phyloP scores from a whole-genome alignment of 441 rosid species.

The Aleurites moluccanus region DNA sequence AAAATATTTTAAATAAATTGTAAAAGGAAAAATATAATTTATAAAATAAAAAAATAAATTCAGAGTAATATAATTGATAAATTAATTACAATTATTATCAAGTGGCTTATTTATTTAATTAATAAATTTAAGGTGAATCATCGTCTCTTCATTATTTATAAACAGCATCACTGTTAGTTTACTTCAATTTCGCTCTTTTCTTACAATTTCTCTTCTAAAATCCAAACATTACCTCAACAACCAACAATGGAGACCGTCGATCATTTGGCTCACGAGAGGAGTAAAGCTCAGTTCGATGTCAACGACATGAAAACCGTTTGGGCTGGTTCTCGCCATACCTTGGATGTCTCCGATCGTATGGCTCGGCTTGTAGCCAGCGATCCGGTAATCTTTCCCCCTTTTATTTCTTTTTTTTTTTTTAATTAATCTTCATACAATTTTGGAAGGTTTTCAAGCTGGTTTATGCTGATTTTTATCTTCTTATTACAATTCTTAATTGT shows the following conservation, averaged over 20 bases:
- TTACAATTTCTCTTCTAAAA: too few relatives aligned
- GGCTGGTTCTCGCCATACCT: slow-evolving; percentile 88
- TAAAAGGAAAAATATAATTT: too few relatives aligned
- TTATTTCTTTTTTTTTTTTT: neutral
- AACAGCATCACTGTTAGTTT: too few relatives aligned
- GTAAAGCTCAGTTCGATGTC: slow-evolving; percentile 70
- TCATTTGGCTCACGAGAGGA: slow-evolving; percentile 67
- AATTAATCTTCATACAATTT: neutral
- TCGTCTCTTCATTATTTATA: too few relatives aligned
- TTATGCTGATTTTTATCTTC: neutral
- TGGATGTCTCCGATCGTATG: slow-evolving; percentile 75
- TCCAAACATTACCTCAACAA: too few relatives aligned
- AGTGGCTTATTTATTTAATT: too few relatives aligned
- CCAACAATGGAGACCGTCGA: slow-evolving; percentile 52
- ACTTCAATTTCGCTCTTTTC: too few relatives aligned
- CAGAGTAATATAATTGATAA: too few relatives aligned
- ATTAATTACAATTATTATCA: too few relatives aligned
- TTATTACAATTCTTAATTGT: neutral
- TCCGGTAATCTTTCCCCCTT: slow-evolving; percentile 48
- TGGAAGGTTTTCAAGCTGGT: neutral
- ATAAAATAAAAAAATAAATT: too few relatives aligned
- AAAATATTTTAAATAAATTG: too few relatives aligned
- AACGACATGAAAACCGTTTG: slow-evolving; percentile 89
- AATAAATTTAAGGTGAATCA: too few relatives aligned
- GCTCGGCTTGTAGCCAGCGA: slow-evolving; percentile 88